phyloP scores from a whole-genome alignment of 2,329 filamentous ascomycete genomes.

The Fusarium pseudoanthophilum region DNA sequence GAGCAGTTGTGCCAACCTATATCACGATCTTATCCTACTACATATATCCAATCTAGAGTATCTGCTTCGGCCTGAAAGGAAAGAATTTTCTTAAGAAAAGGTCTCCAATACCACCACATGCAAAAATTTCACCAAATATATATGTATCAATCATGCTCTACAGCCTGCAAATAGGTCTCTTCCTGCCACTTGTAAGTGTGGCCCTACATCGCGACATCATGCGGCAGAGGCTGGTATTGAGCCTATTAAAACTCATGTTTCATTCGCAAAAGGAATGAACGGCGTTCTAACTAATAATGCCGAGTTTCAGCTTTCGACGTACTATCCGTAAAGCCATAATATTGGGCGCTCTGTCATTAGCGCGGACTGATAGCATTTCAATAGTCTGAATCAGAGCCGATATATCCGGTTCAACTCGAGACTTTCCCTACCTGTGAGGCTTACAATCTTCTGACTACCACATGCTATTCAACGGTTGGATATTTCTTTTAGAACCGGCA shows the following conservation, averaged over 20 bases:
- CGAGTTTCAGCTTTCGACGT: not conserved
- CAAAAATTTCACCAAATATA: not conserved
- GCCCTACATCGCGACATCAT: not conserved
- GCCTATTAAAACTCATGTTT: not conserved
- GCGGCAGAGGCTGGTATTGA: not conserved
- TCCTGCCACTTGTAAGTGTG: not conserved
- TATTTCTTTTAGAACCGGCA: not conserved
- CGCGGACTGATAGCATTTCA: not conserved
- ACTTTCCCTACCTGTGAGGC: not conserved
- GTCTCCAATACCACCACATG: not conserved
- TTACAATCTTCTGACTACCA: not conserved
- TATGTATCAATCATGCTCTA: not conserved
- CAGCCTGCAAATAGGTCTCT: not conserved
- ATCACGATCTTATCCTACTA: not conserved
- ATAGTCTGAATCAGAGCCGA: not conserved
- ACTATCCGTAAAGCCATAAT: not conserved
- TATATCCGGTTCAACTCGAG: not conserved
- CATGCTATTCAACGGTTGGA: not conserved
- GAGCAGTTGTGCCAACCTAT: not conserved
- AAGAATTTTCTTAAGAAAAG: not conserved
- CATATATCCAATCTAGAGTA: not conserved
- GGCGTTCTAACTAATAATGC: not conserved
- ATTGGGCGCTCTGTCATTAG: not conserved
- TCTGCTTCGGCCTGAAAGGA: not conserved
- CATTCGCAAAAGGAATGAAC: not conserved